phyloP scores from a whole-genome alignment of 495 filamentous ascomycete genomes.

The Diplogelasinospora grovesii region DNA sequence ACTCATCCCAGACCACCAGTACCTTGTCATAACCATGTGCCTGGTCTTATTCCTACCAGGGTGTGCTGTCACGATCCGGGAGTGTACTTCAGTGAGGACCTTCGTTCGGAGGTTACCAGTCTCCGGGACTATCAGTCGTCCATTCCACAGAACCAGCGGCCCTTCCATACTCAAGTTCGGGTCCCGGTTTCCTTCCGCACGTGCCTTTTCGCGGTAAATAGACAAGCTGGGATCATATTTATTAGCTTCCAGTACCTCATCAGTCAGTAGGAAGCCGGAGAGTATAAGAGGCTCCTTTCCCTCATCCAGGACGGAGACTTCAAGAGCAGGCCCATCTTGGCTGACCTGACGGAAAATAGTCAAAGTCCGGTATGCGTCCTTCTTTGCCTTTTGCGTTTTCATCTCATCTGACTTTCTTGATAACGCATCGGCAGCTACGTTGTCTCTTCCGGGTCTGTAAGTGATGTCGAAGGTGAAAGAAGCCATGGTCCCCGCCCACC shows the following conservation, averaged over 20 bases:
- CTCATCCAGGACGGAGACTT: no score
- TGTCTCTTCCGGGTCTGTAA: background rate
- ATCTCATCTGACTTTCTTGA: slow-evolving; percentile 1
- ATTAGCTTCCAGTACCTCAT: no score
- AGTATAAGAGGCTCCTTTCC: no score
- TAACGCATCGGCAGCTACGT: slow-evolving; percentile 1
- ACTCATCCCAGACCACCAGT: slow-evolving; percentile 1
- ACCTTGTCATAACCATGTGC: background rate
- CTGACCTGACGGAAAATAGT: background rate
- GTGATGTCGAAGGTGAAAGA: slow-evolving; percentile 2
- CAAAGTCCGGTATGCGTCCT: background rate
- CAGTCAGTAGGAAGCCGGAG: no score
- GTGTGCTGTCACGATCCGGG: background rate
- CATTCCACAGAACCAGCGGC: no score
- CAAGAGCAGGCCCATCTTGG: background rate
- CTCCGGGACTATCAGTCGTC: background rate
- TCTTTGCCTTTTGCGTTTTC: background rate
- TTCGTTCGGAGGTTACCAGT: background rate
- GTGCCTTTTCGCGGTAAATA: no score
- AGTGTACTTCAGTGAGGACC: background rate
- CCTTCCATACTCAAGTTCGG: no score
- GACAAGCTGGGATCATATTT: no score
- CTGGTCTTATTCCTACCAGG: slow-evolving; percentile 3
- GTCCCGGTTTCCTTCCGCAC: no score
- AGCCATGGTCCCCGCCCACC: background rate